These are phyloP conservation scores for Fusarium devonianum DNA, from an alignment of 2,329 filamentous ascomycete species.

Conservation along the genomic window DNA sequence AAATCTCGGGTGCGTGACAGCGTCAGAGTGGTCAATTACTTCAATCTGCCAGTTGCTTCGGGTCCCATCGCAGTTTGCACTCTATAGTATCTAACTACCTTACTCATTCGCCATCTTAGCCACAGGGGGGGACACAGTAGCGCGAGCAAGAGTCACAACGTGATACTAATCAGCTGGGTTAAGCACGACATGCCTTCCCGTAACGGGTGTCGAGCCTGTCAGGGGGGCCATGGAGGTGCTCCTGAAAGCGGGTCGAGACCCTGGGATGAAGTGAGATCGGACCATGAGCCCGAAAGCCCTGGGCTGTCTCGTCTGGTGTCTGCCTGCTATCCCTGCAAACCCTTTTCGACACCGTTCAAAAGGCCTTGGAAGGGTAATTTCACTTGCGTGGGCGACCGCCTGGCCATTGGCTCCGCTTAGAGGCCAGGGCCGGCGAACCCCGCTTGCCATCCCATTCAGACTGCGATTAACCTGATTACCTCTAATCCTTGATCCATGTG, in stretches of 20 bases:
- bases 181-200: slow-evolving; percentile 7
- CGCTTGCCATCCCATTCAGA: slow-evolving; percentile 28
- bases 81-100: no score
- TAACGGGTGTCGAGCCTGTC: slow-evolving; percentile 11
- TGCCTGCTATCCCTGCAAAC: slow-evolving; percentile 6
- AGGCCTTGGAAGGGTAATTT: slow-evolving; percentile 41
- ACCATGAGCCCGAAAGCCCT: slow-evolving; percentile 21
- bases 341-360: slow-evolving; percentile 17
- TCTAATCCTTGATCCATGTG: slow-evolving; percentile 23
- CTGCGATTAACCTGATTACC: slow-evolving; percentile 14
- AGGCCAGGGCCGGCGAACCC: slow-evolving; percentile 21
- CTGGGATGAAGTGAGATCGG: slow-evolving; percentile 19
- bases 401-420: slow-evolving; percentile 32
- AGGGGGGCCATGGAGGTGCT: slow-evolving; percentile 1
- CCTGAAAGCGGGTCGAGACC: slow-evolving; percentile 2
- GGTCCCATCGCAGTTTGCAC: slow-evolving; percentile 29
- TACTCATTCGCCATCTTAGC: no score
- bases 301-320: slow-evolving; percentile 1
- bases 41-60: slow-evolving; percentile 6
- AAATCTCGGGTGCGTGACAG: not conserved
- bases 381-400: slow-evolving; percentile 30
- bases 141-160: no score
- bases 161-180: slow-evolving; percentile 9
- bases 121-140: no score
- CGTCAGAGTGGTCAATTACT: no score